phyloP scores from a whole-genome alignment of 108 stramenopile genomes.

The Bacterosira constricta region DNA sequence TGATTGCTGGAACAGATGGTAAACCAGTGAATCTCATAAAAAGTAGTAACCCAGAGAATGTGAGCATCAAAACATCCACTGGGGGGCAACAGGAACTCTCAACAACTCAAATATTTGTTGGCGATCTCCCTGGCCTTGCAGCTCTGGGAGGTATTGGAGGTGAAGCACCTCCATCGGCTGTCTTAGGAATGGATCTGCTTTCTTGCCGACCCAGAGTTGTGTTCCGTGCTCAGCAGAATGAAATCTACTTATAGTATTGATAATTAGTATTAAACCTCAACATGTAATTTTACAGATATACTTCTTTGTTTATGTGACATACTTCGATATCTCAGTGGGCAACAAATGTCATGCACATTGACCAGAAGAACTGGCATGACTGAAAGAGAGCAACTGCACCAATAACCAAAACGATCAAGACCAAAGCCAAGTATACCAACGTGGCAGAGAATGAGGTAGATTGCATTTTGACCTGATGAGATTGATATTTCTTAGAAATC shows the following conservation, averaged over 20 bases:
- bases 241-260: conserved; percentile 59
- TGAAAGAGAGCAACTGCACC: neutral
- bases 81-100: neutral
- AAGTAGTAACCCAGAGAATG: conserved; percentile 23
- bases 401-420: neutral
- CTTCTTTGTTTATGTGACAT: too few relatives aligned
- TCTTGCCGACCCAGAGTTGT: conserved; percentile 54
- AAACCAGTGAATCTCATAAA: conserved; percentile 55
- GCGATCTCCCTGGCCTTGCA: conserved; percentile 77
- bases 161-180: conserved; percentile 67
- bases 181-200: conserved; percentile 82
- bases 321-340: too few relatives aligned
- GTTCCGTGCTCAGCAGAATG: conserved; percentile 59
- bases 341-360: too few relatives aligned
- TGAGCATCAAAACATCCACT: conserved; percentile 22
- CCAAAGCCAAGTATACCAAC: neutral
- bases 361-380: neutral
- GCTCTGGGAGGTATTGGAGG: conserved; percentile 70
- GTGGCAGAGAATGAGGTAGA: neutral
- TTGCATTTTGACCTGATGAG: neutral
- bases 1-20: conserved; percentile 57
- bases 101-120: conserved; percentile 53
- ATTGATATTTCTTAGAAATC: neutral
- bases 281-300: neutral
- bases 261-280: neutral